Evolutionary conservation across 768 basidiomycete genomes (phyloP), one percentile per base, ranked within the genome.

Genomic region (Leccinum incarnatum): DNA sequence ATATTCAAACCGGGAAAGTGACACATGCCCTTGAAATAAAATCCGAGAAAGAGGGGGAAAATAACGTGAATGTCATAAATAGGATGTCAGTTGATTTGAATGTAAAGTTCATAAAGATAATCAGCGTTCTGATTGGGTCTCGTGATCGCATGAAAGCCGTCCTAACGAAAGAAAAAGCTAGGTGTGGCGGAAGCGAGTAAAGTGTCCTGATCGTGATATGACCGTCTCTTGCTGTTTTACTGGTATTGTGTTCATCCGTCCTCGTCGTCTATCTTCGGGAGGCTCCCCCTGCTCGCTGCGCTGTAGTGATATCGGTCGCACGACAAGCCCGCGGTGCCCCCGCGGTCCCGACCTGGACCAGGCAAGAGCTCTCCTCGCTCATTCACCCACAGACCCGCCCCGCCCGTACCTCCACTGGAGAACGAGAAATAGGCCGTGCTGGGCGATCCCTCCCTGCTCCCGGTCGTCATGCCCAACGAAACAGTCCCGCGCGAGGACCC

Each of bases 321-420:
- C 19, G 62, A 56, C 40, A 57, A 60, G 40, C 60, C 40, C 8
- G 56, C 52, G 19, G 61, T 15, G 37, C 57, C 54, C 30, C 34
- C 42, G n/a, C 42, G 42, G 42, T 52, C 45, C 12, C 55, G 27
- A 51, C 19, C 4, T 17, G 17, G 7, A 51, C 51, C 42, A 4
- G 59, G 37, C n/a, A 64, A 25, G 19, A 72, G 60, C 52, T 72
- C 71, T 3, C 71, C 71, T 2, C 65, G 69, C 51, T 72, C 71
- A 47, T 60, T 74, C 51, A 69, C 72, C 25, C 53, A 53, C 57
- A 62, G 15, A 14, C 47, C 47, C 10, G 42, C 42, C 42, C 42
- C 42, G 3, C 62, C 54, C 37, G 57, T 61, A 10, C 55, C 60
- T 3, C 65, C 67, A 25, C 69, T 71, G 55, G 69, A 67, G 17